A percentile compares a stretch with the other conserved stretches of the same genome.
These are phyloP conservation scores for Pythium phragmitis DNA, from an alignment of 352 stramenopile genomes.

Conservation along the genomic window DNA sequence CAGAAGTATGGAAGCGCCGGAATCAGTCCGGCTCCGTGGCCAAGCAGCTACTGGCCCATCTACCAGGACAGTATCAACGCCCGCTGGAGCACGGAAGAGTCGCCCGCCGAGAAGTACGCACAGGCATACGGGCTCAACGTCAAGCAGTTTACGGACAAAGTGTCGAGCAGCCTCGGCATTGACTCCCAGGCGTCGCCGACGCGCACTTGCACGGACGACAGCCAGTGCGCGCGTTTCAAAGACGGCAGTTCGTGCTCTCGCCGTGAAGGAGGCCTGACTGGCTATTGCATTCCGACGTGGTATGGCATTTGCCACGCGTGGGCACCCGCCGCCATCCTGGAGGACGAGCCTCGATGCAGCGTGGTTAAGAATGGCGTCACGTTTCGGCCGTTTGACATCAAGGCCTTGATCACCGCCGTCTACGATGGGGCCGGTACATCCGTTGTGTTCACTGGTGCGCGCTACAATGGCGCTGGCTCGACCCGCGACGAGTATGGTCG, in stretches of 20 bases:
- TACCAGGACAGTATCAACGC: slow-evolving; percentile 69
- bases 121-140: slow-evolving; percentile 13
- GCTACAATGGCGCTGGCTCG: slow-evolving; percentile 32
- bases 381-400: slow-evolving; percentile 28
- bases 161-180: slow-evolving; percentile 17
- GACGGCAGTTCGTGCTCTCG: slow-evolving; percentile 7
- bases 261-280: not conserved
- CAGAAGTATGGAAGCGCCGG: slow-evolving; percentile 12
- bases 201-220: slow-evolving; percentile 7
- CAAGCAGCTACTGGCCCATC: slow-evolving; percentile 54
- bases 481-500: slow-evolving; percentile 44
- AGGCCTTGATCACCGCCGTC: slow-evolving; percentile 22
- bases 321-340: slow-evolving; percentile 10
- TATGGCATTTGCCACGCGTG: slow-evolving; percentile 21
- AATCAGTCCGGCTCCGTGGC: slow-evolving; percentile 9
- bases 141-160: slow-evolving; percentile 25
- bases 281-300: slow-evolving; percentile 9
- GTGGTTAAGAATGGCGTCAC: slow-evolving; percentile 41
- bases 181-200: not conserved
- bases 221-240: slow-evolving; percentile 3
- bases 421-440: slow-evolving; percentile 28
- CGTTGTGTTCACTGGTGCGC: slow-evolving; percentile 44
- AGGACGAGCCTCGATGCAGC: slow-evolving; percentile 8
- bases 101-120: slow-evolving; percentile 29
- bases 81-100: slow-evolving; percentile 24